A percentile compares a stretch with the other conserved stretches of the same genome.
phyloP scores from a whole-genome alignment of 1,284 basidiomycete species.

The Heliocybe sulcata region DNA sequence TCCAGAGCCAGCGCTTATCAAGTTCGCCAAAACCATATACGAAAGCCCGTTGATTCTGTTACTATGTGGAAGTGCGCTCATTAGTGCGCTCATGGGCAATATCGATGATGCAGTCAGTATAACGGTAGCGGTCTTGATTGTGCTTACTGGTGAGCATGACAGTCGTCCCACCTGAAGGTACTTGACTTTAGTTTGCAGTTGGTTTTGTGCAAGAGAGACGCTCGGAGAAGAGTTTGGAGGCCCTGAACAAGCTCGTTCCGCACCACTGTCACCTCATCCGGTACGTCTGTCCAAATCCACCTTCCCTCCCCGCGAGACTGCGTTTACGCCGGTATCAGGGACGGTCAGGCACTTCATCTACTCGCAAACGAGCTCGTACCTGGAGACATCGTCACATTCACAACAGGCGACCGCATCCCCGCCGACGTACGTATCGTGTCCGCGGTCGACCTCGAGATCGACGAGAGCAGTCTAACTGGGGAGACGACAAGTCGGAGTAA shows the following conservation, averaged over 20 bases:
- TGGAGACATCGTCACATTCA: slow-evolving; percentile 87
- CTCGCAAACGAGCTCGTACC: slow-evolving; percentile 95
- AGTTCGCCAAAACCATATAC: slow-evolving; percentile 91
- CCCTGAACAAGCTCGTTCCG: slow-evolving; percentile 93
- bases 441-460: slow-evolving; percentile 84
- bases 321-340: slow-evolving; percentile 37
- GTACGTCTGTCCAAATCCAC: slow-evolving; percentile 27
- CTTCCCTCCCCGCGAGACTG: slow-evolving; percentile 8
- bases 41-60: slow-evolving; percentile 91
- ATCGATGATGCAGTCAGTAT: slow-evolving; percentile 93
- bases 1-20: slow-evolving; percentile 75
- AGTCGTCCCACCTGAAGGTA: background rate
- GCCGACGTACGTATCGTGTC: slow-evolving; percentile 84
- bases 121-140: slow-evolving; percentile 88
- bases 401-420: slow-evolving; percentile 91
- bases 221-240: slow-evolving; percentile 92
- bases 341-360: slow-evolving; percentile 68
- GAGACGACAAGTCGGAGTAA: slow-evolving; percentile 85
- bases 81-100: slow-evolving; percentile 90
- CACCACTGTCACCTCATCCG: slow-evolving; percentile 92
- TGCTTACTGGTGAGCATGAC: slow-evolving; percentile 70
- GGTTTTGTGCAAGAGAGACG: slow-evolving; percentile 94
- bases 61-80: slow-evolving; percentile 79
- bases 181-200: slow-evolving; percentile 40
- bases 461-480: slow-evolving; percentile 93